These are phyloP conservation scores for Rhodocollybia butyracea DNA, from an alignment of 768 basidiomycete genomes.

Conservation along the genomic window DNA sequence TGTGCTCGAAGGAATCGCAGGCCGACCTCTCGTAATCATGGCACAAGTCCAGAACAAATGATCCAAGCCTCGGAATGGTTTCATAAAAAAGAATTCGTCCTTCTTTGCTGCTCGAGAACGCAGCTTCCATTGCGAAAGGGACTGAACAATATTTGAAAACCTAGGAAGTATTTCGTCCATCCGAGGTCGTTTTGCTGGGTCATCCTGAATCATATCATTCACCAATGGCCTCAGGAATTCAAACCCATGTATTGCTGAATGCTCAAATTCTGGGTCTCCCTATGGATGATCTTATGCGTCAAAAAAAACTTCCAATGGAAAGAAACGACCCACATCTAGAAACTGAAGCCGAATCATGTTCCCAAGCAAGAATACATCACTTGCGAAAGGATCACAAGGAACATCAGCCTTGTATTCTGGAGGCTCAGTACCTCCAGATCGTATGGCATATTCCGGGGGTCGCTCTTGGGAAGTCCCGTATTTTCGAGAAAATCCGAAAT, in stretches of 20 bases:
- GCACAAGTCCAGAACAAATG: too few species aligned
- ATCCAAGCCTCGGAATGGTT: not conserved
- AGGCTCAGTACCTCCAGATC: constrained; percentile 36
- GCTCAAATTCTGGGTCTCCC: not conserved
- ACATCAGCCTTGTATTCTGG: constrained; percentile 35
- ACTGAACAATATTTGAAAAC: too few species aligned
- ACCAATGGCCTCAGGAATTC: constrained; percentile 16
- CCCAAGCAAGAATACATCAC: too few species aligned
- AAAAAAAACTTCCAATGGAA: constrained; percentile 32
- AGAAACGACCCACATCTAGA: too few species aligned
- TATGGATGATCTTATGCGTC: not conserved
- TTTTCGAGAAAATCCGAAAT: too few species aligned
- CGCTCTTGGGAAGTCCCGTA: constrained; percentile 19
- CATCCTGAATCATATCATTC: constrained; percentile 19
- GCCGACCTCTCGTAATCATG: too few species aligned
- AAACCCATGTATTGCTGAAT: too few species aligned
- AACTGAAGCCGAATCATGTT: too few species aligned
- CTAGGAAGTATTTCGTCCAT: too few species aligned
- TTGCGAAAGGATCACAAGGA: too few species aligned
- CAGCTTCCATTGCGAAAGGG: too few species aligned
- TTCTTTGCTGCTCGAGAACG: not conserved
- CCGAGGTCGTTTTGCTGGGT: constrained; percentile 14
- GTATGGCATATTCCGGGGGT: constrained; percentile 27
- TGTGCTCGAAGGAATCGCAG: too few species aligned
- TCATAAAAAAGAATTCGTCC: not conserved